Base-by-base conservation (phyloP, 495 filamentous ascomycete genomes). In the Elasticomyces elasticus region DNA sequence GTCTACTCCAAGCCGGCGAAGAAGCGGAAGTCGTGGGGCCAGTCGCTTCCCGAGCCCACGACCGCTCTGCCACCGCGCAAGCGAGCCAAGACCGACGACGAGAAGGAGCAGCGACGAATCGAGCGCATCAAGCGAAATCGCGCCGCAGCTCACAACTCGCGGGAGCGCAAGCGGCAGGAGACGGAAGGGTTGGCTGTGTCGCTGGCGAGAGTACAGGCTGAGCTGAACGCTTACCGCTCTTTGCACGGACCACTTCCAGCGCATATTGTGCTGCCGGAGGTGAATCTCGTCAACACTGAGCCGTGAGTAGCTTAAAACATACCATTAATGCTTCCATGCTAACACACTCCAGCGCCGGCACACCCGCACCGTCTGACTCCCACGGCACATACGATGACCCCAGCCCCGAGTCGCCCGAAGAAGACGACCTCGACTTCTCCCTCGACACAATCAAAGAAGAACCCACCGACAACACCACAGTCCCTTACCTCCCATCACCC, bases 21-120 rank as follows among this genome's bases (percentile, higher is more conserved):
- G 82, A 98, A 98, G 79, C 78, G 92, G 69, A 98, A 97, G 76
- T 95, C 91, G 54, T 98, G 92, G 92, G 92, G 92, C 60, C 92
- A 98, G 72, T 86, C 94, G 72, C 82, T 98, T 42, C 92, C 92
- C 23, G 87, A 87, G 62, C 92, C 92, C 20, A 98, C 92, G 78
- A 98, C 92, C 37, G 95, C 94, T 62, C 79, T 98, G 25, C 92
- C 92, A 60, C 92, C 92, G 52, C 82, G 91, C 54, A 98, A 98
- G 79, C 89, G 92, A 55, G 92, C 92, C 62, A 98, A 96, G 79
- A 98, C 92, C 25, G 89, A 67, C 51, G 92, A 95, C 66, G 92
- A 98, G 70, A 98, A 98, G 71, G 92, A 97, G 71, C 92, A 98
- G 71, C 85, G 92, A 43, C 86, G 92, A 49, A 91, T 97, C 60